A percentile compares a stretch with the other conserved stretches of the same genome.
phyloP scores from a whole-genome alignment of 148 eudicot genomes.

The Diospyros kaki region DNA sequence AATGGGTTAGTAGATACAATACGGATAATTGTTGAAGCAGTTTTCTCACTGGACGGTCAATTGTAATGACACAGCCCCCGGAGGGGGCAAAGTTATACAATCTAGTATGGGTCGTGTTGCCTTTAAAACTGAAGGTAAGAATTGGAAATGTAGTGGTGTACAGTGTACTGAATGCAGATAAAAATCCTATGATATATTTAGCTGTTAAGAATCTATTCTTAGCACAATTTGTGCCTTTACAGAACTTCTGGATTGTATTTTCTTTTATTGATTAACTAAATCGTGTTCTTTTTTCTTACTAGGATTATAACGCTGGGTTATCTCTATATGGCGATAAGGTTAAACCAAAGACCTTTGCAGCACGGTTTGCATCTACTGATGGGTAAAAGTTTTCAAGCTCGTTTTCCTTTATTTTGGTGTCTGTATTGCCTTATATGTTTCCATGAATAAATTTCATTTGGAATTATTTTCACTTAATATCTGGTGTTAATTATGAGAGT shows the following conservation, averaged over 20 bases:
- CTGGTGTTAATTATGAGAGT: no score
- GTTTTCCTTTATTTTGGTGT: slow-evolving; percentile 1
- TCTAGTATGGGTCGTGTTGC: no score
- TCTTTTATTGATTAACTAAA: neutral
- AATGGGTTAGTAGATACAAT: no score
- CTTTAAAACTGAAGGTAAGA: no score
- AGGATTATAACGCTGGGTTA: slow-evolving; percentile 85
- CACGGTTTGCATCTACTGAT: slow-evolving; percentile 85
- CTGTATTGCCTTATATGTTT: neutral
- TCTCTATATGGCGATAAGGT: slow-evolving; percentile 96
- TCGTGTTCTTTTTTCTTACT: neutral
- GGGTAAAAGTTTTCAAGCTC: slow-evolving; percentile 46
- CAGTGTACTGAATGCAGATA: neutral
- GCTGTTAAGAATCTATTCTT: neutral
- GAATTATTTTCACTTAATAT: neutral
- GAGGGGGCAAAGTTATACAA: no score
- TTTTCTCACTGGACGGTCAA: no score
- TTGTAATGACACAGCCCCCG: no score
- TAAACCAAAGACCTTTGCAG: slow-evolving; percentile 87
- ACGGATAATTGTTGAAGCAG: no score
- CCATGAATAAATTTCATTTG: neutral
- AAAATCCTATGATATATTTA: neutral
- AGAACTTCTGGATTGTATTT: neutral
- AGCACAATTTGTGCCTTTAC: neutral
- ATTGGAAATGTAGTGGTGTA: no score